A percentile compares a stretch with the other conserved stretches of the same genome.
Conservation (phyloP, 805 yeast genomes). For the Ogataea pilisensis region DNA sequence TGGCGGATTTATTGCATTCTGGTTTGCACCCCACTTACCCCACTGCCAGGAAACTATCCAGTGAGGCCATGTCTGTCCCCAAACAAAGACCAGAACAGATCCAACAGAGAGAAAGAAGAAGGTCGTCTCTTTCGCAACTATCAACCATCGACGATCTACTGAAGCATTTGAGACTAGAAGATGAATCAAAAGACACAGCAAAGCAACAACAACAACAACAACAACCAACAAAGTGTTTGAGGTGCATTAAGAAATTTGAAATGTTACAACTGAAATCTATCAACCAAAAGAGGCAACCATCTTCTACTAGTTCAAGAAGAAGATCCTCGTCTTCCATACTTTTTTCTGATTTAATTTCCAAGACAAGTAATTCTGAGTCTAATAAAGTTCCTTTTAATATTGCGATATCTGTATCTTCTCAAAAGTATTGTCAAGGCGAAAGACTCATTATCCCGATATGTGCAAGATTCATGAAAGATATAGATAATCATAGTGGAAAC, state of each 20-base stretch:
- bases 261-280: neutral
- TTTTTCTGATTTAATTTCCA: slow-evolving; percentile 17
- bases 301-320: slow-evolving; percentile 3
- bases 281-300: neutral
- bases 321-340: slow-evolving; percentile 22
- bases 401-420: slow-evolving; percentile 22
- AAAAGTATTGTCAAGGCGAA: slow-evolving; percentile 8
- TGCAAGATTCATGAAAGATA: slow-evolving; percentile 19
- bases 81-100: neutral
- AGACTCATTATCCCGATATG: slow-evolving; percentile 18
- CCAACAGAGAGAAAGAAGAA: slow-evolving; percentile 10
- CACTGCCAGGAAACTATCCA: neutral
- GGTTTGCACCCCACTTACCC: too few relatives aligned
- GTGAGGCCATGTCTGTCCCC: neutral
- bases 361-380: slow-evolving; percentile 7
- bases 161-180: too few relatives aligned
- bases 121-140: slow-evolving; percentile 21
- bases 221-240: slow-evolving; percentile 4
- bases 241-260: slow-evolving; percentile 8
- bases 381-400: slow-evolving; percentile 25
- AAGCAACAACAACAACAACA: neutral
- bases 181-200: too few relatives aligned
- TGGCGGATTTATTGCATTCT: too few relatives aligned
- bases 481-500: neutral
- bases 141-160: slow-evolving; percentile 15